Percentiles rank a stretch among this genome's conserved stretches.
Conservation (phyloP, 306 rosid species). For the Prunus mume region DNA sequence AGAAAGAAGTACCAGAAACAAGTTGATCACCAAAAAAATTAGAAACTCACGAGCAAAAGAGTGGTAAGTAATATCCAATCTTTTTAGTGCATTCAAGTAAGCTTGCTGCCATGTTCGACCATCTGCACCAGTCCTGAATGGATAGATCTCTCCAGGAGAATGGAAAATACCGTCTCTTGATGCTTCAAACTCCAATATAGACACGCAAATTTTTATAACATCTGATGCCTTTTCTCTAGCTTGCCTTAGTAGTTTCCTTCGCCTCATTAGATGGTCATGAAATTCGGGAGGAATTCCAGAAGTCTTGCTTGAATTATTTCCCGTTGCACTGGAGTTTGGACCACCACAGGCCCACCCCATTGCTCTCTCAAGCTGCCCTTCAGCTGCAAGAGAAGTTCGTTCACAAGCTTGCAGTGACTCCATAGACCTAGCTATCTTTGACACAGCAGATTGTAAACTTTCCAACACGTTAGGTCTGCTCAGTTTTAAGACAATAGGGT, state of each 20-base stretch:
- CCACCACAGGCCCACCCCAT: slow-evolving; percentile 98
- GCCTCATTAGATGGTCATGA: slow-evolving; percentile 75
- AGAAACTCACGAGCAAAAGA: slow-evolving; percentile 70
- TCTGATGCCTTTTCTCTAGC: slow-evolving; percentile 81
- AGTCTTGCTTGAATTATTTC: slow-evolving; percentile 55
- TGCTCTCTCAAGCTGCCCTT: slow-evolving; percentile 96
- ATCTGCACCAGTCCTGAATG: slow-evolving; percentile 55
- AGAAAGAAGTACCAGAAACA: slow-evolving; percentile 19
- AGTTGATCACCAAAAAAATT: slow-evolving; percentile 5
- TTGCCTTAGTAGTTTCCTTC: slow-evolving; percentile 72
- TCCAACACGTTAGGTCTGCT: slow-evolving; percentile 75
- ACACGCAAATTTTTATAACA: slow-evolving; percentile 64
- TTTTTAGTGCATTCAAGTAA: slow-evolving; percentile 68
- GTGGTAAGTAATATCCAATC: slow-evolving; percentile 75
- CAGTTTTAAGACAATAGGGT: slow-evolving; percentile 54
- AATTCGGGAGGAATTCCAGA: slow-evolving; percentile 93
- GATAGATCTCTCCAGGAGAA: slow-evolving; percentile 59
- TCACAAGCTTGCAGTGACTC: slow-evolving; percentile 86
- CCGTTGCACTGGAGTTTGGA: slow-evolving; percentile 59
- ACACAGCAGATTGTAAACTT: slow-evolving; percentile 64
- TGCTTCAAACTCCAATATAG: slow-evolving; percentile 84
- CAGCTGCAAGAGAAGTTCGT: slow-evolving; percentile 66
- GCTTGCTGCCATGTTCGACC: slow-evolving; percentile 85
- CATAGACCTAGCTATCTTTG: slow-evolving; percentile 68
- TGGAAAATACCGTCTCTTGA: slow-evolving; percentile 78